A percentile compares a stretch with the other conserved stretches of the same genome.
Evolutionary conservation across 139 green algal genomes (phyloP).

Genomic region (Haematococcus sp.): DNA sequence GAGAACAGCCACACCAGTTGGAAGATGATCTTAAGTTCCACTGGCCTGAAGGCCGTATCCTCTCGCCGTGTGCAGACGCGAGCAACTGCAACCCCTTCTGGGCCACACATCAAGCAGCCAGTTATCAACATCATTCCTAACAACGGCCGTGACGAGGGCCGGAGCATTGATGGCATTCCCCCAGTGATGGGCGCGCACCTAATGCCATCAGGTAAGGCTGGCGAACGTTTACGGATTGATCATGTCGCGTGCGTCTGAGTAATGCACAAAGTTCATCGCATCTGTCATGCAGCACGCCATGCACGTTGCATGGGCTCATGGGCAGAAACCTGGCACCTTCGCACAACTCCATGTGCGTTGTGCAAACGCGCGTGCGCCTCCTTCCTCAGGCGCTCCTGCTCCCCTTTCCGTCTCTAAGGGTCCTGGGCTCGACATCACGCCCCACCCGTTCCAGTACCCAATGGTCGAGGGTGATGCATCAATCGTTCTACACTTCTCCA

Average conservation of each 20-base stretch:
- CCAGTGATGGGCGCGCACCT: conserved; percentile 88
- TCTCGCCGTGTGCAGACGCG: neutral
- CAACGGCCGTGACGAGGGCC: conserved; percentile 18
- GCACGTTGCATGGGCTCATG: too few relatives aligned
- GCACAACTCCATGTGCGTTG: too few relatives aligned
- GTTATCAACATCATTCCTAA: conserved; percentile 65
- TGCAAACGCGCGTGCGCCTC: too few relatives aligned
- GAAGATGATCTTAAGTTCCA: conserved; percentile 14
- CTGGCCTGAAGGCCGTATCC: neutral
- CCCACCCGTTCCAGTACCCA: conserved; percentile 70
- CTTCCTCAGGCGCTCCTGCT: conserved; percentile 25
- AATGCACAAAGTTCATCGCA: too few relatives aligned
- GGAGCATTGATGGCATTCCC: conserved; percentile 62
- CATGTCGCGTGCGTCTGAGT: too few relatives aligned
- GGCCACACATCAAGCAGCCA: neutral
- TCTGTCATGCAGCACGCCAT: too few relatives aligned
- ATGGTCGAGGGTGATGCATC: conserved; percentile 25
- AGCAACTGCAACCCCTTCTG: too few relatives aligned
- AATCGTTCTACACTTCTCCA: conserved; percentile 52
- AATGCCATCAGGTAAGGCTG: conserved; percentile 69
- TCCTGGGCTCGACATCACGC: conserved; percentile 50
- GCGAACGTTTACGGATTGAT: too few relatives aligned
- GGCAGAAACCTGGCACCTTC: neutral
- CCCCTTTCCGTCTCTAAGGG: conserved; percentile 70
- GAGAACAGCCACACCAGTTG: neutral